Evolutionary conservation across 2,329 filamentous ascomycete species (phyloP), one percentile per base, ranked within the genome.

Genomic region (Mycogone perniciosa): DNA sequence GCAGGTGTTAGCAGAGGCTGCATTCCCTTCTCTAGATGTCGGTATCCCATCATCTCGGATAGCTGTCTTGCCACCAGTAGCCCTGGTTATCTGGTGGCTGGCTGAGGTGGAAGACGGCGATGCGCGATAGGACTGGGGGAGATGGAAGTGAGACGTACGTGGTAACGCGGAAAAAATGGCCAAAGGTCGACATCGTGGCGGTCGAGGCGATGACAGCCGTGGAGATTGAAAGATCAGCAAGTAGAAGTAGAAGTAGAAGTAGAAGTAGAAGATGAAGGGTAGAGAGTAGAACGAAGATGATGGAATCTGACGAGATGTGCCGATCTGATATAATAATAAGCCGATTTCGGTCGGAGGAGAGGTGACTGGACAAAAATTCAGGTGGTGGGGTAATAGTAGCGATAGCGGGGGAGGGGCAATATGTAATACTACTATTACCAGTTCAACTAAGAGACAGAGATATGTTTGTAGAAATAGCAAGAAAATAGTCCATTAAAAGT

Each of bases 181-280:
- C 90, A 71, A 95, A 96, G 50, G 88, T 92, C 61, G 90, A 96
- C 88, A 93, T 93, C 57, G 54, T 77, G 68, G 27, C 5, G 5
- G 26, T 51, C 35, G 34, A 35, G 52, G 45, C 20, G 39, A 10
- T 47, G 42, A 45, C 40, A 30, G 42, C 39, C 40, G 38, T 39
- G 47, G 29, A 37, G 37, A 40, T 41, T 42, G 38, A 33, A 48
- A 47, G 40, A 42, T 26, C 13, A 20, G 31, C 11, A 11, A n/a
- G 29, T 7, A 34, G 13, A 13, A 13, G 30, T 20, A 13, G 8
- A 26, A n/a, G 29, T n/a, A n/a, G n/a, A 11, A n/a, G 29, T 7
- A 34, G 13, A 13, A 13, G 30, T 20, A 13, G 8, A 26, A n/a
- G 29, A 34, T 8, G 8, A n/a, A 44, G 42, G 11, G 20, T n/a